Evolutionary conservation across 306 rosid species (phyloP), one percentile per base, ranked within the genome.

Genomic region (Sphenostylis stenocarpa): DNA sequence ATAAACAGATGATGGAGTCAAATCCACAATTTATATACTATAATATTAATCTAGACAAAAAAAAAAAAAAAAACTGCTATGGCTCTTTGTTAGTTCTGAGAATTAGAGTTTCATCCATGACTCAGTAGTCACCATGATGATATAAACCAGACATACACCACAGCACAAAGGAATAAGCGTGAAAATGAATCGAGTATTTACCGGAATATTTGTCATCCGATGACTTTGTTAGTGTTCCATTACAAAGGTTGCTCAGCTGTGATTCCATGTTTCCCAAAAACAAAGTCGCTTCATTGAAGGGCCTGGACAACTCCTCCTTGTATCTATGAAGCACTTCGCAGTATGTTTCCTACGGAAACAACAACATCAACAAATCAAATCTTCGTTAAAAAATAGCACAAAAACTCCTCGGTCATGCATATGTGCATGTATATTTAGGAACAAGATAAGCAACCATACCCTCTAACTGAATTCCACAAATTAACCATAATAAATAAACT

Each of bases 281-380:
- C 75, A 77, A 38, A 14, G 90, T 79, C 1, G 97, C 93, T 82
- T 88, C 97, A 60, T 85, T 72, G 70, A 88, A 85, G 31, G 90
- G 90, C 80, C 76, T 91, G 17, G 85, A 86, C 51, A 91, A 56
- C 82, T 90, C 97, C 70, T 90, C 91, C 75, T 82, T 90, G 71
- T 52, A 90, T 72, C 77, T 80, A 52, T 58, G 86, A 77, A 91
- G 90, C 71, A 88, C 76, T 68, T 81, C 77, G 75, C 87, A 73
- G 82, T 85, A 91, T 7, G 91, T 81, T 73, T 88, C 93, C 97
- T 64, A 89, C n/a, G 57, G 53, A 49, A 20, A 69, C 64, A 43
- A 33, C 7, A 70, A 52, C 24, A 55, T 9, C n/a, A 11, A 55
- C 33, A 65, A 45, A 15, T 51, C 56, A 73, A 43, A 44, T 17